These are phyloP conservation scores for Colletotrichum eleusines DNA, from an alignment of 2,329 filamentous ascomycete species.

Conservation along the genomic window DNA sequence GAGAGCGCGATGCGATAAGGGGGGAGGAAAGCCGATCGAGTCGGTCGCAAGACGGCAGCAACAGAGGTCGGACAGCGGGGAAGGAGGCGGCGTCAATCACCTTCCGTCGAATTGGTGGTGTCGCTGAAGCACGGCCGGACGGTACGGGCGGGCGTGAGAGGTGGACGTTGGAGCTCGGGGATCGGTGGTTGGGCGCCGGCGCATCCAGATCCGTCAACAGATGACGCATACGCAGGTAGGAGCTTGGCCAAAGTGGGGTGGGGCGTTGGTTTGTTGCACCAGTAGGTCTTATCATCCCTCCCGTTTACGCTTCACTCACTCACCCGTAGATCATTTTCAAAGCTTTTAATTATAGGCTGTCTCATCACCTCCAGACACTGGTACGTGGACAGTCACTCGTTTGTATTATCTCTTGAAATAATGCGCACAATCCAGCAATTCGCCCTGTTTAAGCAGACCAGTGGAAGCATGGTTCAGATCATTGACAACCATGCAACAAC, in stretches of 20 bases:
- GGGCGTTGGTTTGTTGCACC: not conserved
- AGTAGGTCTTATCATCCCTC: not conserved
- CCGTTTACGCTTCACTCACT: not conserved
- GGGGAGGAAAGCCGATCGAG: not conserved
- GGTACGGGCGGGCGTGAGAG: not conserved
- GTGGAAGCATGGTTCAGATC: not conserved
- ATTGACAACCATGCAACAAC: not conserved
- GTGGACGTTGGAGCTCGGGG: constrained; percentile 4
- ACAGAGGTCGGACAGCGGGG: constrained; percentile 6
- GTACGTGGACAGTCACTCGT: not conserved
- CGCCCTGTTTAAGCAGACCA: not conserved
- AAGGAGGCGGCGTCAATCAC: not conserved
- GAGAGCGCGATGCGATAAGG: not conserved
- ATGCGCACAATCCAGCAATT: not conserved
- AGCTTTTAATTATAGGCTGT: no score
- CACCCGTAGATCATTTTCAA: not conserved
- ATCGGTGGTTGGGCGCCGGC: constrained; percentile 14
- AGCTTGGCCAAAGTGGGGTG: not conserved
- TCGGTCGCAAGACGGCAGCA: constrained; percentile 3
- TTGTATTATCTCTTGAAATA: no score
- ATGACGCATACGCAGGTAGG: constrained; percentile 7
- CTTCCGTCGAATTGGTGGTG: not conserved
- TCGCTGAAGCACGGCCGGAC: not conserved
- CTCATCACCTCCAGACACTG: not conserved
- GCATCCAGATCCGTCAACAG: not conserved